phyloP scores from a whole-genome alignment of 2,329 filamentous ascomycete genomes.

The Colletotrichum orchidophilum region DNA sequence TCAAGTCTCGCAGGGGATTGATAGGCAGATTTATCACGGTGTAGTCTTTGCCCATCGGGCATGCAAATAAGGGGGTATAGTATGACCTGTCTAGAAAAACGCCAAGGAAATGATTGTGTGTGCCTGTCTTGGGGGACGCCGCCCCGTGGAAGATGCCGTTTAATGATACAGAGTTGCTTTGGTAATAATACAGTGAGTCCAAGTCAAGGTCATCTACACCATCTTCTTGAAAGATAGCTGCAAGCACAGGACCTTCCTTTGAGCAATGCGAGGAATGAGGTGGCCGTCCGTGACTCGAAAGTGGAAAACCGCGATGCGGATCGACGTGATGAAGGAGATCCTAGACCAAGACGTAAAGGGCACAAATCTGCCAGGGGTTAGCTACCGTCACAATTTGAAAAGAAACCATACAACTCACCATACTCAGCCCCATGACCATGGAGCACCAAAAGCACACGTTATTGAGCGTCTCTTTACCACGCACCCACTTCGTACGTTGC shows the following conservation, averaged over 20 bases:
- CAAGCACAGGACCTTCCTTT: too few species aligned
- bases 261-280: not conserved
- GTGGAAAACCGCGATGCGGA: not conserved
- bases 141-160: not conserved
- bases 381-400: slow-evolving; percentile 1
- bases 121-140: slow-evolving; percentile 4
- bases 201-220: not conserved
- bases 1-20: too few species aligned
- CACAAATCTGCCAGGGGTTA: slow-evolving; percentile 55
- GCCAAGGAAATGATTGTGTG: not conserved
- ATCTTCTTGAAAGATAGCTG: not conserved
- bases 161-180: not conserved
- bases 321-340: not conserved
- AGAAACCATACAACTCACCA: slow-evolving; percentile 64
- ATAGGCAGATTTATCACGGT: not conserved
- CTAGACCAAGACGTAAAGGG: slow-evolving; percentile 61
- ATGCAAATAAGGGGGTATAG: slow-evolving; percentile 26
- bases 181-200: slow-evolving; percentile 7
- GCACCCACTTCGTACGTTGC: slow-evolving; percentile 82
- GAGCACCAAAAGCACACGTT: slow-evolving; percentile 92
- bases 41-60: not conserved
- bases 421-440: slow-evolving; percentile 86
- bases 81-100: slow-evolving; percentile 27
- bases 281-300: not conserved
- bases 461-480: slow-evolving; percentile 80